Percentiles rank a stretch among this genome's conserved stretches.
Evolutionary conservation across 108 stramenopile species (phyloP).

Genomic region (Nannochloropsis salina): DNA sequence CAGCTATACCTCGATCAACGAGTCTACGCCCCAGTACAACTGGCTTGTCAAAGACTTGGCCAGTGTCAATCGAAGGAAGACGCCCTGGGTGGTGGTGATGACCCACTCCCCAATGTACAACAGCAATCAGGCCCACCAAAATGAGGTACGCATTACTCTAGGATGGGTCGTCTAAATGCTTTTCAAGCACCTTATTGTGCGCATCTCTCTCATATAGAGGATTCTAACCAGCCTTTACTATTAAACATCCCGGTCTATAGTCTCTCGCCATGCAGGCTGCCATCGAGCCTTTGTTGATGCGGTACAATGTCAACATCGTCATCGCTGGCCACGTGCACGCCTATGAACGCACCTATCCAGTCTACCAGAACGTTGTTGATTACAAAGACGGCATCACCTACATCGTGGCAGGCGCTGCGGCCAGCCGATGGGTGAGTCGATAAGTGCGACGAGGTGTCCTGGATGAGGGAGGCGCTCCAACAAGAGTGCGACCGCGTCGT

Average conservation of each 20-base stretch:
- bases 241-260: too few relatives aligned
- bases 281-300: slow-evolving; percentile 48
- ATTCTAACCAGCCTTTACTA: too few relatives aligned
- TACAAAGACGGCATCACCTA: slow-evolving; percentile 50
- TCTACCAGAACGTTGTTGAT: slow-evolving; percentile 22
- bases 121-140: slow-evolving; percentile 54
- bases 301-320: slow-evolving; percentile 42
- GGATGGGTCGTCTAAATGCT: too few relatives aligned
- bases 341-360: slow-evolving; percentile 55
- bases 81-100: slow-evolving; percentile 53
- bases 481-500: too few relatives aligned
- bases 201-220: too few relatives aligned
- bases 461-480: too few relatives aligned
- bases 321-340: slow-evolving; percentile 59
- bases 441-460: too few relatives aligned
- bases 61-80: slow-evolving; percentile 39
- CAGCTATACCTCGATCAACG: slow-evolving; percentile 37
- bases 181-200: too few relatives aligned
- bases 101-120: slow-evolving; percentile 56
- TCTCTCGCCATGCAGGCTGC: slow-evolving; percentile 25
- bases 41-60: slow-evolving; percentile 45
- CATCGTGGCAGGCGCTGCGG: slow-evolving; percentile 85
- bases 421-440: slow-evolving; percentile 61
- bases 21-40: slow-evolving; percentile 25
- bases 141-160: slow-evolving; percentile 25